Evolutionary conservation across 306 rosid species (phyloP).

Genomic region (Quercus glauca): DNA sequence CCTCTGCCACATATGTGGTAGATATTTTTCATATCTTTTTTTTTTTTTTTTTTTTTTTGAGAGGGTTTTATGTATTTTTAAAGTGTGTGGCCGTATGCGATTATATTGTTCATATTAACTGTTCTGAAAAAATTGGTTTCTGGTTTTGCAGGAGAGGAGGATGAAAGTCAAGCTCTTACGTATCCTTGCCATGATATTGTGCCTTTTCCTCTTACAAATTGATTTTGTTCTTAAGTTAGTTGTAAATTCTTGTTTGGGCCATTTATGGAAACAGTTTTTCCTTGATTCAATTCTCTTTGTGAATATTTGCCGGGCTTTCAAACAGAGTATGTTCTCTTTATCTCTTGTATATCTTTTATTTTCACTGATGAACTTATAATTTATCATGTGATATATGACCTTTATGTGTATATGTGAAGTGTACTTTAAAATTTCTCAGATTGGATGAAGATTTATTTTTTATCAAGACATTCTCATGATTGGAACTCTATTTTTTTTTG

Average conservation of each 20-base stretch:
- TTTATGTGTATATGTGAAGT: neutral
- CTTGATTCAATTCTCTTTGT: slow-evolving; percentile 41
- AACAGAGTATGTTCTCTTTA: slow-evolving; percentile 53
- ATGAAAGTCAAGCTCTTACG: slow-evolving; percentile 67
- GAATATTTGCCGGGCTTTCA: slow-evolving; percentile 18
- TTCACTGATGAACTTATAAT: slow-evolving; percentile 1
- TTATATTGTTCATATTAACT: too few relatives aligned
- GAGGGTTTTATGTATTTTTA: too few relatives aligned
- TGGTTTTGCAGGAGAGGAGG: slow-evolving; percentile 10
- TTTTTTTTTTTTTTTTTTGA: too few relatives aligned
- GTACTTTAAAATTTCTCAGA: neutral
- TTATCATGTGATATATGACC: neutral
- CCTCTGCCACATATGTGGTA: too few relatives aligned
- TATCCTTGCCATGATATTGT: slow-evolving; percentile 38
- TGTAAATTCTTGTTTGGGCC: neutral
- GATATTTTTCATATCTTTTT: too few relatives aligned
- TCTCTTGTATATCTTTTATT: slow-evolving; percentile 8
- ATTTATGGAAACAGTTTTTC: slow-evolving; percentile 25
- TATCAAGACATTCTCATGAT: neutral
- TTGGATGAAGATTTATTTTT: neutral
- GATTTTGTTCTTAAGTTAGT: too few relatives aligned
- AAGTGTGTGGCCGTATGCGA: too few relatives aligned
- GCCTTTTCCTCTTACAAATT: neutral
- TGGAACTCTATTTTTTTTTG: too few relatives aligned
- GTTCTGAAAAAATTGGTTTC: slow-evolving; percentile 1